These are phyloP conservation scores for Lactifluus piperatus DNA, from an alignment of 768 basidiomycete genomes.

Conservation along the genomic window DNA sequence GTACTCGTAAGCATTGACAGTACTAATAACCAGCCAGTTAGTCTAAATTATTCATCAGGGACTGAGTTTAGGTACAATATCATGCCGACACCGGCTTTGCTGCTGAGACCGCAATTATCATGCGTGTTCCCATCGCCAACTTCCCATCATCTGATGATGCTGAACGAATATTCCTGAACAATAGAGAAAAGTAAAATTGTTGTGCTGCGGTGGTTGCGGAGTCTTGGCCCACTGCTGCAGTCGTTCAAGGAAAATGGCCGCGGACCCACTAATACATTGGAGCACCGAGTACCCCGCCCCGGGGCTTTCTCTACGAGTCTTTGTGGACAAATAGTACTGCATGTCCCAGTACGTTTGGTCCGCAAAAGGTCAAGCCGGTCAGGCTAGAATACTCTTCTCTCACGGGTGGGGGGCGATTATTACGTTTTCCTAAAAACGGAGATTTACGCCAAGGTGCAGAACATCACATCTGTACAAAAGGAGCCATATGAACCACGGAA, in stretches of 20 bases:
- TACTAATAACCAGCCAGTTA: background rate
- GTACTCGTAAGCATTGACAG: background rate
- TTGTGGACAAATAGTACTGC: background rate
- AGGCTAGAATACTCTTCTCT: background rate
- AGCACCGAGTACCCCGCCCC: background rate
- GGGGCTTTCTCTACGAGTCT: background rate
- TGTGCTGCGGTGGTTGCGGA: background rate
- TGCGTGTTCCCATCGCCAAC: background rate
- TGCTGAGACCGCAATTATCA: background rate
- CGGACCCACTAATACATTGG: background rate
- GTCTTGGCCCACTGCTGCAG: background rate
- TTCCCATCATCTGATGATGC: background rate
- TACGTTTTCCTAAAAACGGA: slow-evolving; percentile 1
- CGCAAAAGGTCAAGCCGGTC: background rate
- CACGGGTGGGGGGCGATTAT: background rate
- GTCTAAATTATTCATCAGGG: background rate
- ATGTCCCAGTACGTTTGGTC: background rate
- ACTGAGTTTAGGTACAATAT: background rate
- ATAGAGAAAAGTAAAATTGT: background rate
- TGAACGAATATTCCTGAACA: background rate
- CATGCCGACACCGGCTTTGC: too few species aligned
- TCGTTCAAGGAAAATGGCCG: background rate
- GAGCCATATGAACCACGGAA: slow-evolving; percentile 5
- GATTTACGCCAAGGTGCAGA: background rate
- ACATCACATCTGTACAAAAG: slow-evolving; percentile 2